Conservation (phyloP, 2,329 filamentous ascomycete species). For the Xylariaceae sp. region DNA sequence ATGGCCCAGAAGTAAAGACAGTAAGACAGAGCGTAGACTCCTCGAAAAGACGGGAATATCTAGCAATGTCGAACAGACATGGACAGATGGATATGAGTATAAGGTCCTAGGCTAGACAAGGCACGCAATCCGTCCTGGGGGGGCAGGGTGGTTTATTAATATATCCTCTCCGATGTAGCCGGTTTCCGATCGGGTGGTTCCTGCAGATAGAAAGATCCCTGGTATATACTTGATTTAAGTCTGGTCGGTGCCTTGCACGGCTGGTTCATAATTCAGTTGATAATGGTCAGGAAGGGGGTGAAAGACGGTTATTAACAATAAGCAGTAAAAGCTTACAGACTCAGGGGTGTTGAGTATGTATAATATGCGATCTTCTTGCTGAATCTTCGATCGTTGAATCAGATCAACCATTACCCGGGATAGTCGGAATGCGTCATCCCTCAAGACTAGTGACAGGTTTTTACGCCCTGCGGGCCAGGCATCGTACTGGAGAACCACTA, state of each 20-base stretch:
- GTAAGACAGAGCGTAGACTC: background rate
- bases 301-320: too few species aligned
- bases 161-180: constrained; percentile 7
- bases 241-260: constrained; percentile 17
- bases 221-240: background rate
- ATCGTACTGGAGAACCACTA: too few species aligned
- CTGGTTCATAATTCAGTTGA: background rate
- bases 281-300: constrained; percentile 1
- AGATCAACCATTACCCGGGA: background rate
- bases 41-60: background rate
- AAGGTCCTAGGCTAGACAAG: too few species aligned
- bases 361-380: constrained; percentile 9
- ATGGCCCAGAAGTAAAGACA: too few species aligned
- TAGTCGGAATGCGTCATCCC: constrained; percentile 28
- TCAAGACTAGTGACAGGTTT: constrained; percentile 22
- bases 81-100: too few species aligned
- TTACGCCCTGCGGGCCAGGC: constrained; percentile 8
- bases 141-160: constrained; percentile 16
- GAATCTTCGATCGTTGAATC: constrained; percentile 6
- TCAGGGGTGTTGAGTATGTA: constrained; percentile 5
- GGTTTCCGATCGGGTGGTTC: constrained; percentile 19
- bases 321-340: too few species aligned
- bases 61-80: background rate
- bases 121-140: background rate
- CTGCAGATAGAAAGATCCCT: constrained; percentile 24